Evolutionary conservation across 2,329 filamentous ascomycete species (phyloP).

Genomic region (Bipolaris sorokiniana): DNA sequence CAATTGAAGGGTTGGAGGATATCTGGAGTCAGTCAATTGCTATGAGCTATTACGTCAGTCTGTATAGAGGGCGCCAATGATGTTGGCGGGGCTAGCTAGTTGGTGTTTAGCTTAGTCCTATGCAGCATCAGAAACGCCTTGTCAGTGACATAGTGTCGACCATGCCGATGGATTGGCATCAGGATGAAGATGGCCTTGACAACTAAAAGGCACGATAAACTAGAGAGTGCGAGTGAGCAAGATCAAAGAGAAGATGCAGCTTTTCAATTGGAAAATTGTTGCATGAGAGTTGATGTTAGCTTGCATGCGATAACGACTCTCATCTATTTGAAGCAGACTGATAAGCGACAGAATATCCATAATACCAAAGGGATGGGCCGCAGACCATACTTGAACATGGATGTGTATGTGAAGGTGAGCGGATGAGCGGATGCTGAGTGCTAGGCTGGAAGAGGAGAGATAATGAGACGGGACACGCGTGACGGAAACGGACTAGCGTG

Average conservation of each 20-base stretch:
- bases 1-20: not conserved
- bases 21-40: not conserved
- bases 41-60: not conserved
- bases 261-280: not conserved
- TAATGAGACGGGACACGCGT: slow-evolving; percentile 28
- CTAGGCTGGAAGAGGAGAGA: slow-evolving; percentile 27
- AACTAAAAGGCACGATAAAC: not conserved
- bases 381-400: not conserved
- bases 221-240: not conserved
- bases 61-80: not conserved
- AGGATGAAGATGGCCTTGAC: not conserved
- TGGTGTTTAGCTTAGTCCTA: not conserved
- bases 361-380: not conserved
- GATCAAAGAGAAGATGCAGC: not conserved
- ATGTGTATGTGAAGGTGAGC: not conserved
- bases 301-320: not conserved
- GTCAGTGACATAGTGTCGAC: not conserved
- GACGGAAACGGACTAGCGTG: slow-evolving; percentile 22
- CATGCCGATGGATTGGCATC: not conserved
- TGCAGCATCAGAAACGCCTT: not conserved
- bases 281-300: not conserved
- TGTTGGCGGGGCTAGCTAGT: slow-evolving; percentile 3
- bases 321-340: not conserved
- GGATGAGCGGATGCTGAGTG: not conserved
- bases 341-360: no score